Evolutionary conservation across 2,329 filamentous ascomycete species (phyloP).

Genomic region (Pseudogymnoascus pannorum): DNA sequence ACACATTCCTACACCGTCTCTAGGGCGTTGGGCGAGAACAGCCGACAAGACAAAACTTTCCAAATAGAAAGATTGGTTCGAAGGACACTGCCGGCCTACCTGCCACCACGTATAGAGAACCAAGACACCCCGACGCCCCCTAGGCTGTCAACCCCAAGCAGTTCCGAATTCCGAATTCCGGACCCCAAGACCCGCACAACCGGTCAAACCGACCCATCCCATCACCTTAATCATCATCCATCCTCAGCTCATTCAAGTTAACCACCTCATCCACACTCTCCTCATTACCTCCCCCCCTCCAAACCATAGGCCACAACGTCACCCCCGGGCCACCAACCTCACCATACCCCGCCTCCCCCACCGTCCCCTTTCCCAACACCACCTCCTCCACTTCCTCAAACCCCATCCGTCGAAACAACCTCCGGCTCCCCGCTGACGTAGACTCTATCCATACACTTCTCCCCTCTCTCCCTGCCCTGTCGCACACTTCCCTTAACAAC

Average conservation of each 20-base stretch:
- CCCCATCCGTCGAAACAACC: conserved; percentile 17
- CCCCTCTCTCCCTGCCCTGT: conserved; percentile 12
- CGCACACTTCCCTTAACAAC: conserved; percentile 16
- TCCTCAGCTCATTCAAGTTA: not conserved
- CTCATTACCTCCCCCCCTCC: conserved; percentile 10
- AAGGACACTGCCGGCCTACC: not conserved
- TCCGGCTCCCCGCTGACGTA: conserved; percentile 13
- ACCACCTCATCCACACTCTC: not conserved
- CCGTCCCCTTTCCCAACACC: conserved; percentile 17
- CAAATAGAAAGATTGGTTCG: not conserved
- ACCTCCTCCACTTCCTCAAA: conserved; percentile 17
- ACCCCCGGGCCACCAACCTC: conserved; percentile 16
- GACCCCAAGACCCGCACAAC: not conserved
- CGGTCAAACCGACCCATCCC: not conserved
- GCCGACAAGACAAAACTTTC: not conserved
- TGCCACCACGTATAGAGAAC: not conserved
- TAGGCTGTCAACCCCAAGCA: not conserved
- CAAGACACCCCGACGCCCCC: not conserved
- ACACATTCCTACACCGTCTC: not conserved
- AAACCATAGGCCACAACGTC: conserved; percentile 19
- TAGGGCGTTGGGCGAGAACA: not conserved
- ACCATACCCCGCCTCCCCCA: conserved; percentile 10
- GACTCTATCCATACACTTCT: conserved; percentile 19
- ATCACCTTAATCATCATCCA: not conserved
- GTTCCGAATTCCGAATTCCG: not conserved